phyloP scores from a whole-genome alignment of 73 alveolate genomes.

The Durusdinium trenchii region DNA sequence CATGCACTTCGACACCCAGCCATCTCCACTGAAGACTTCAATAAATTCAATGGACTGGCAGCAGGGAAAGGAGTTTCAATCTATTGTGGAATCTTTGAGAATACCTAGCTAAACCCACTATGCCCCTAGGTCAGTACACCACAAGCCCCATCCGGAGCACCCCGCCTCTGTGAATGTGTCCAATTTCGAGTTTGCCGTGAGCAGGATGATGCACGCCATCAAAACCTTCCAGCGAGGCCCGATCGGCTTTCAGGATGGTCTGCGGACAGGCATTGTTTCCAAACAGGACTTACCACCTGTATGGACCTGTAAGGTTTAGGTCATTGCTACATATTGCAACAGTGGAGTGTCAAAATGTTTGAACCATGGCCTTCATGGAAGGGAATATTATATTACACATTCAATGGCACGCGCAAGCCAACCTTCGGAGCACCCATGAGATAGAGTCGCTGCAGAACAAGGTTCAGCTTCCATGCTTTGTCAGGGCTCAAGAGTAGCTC shows the following conservation, averaged over 20 bases:
- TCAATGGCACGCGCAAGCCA: not conserved
- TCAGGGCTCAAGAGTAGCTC: not conserved
- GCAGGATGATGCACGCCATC: not conserved
- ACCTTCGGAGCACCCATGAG: constrained; percentile 4
- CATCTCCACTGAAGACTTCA: not conserved
- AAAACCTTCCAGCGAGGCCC: no score
- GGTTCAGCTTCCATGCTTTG: not conserved
- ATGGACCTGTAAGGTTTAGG: no score
- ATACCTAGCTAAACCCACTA: not conserved
- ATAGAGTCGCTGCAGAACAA: not conserved
- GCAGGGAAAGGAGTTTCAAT: no score
- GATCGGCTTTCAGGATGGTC: no score
- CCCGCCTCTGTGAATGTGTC: not conserved
- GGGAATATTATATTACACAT: no score
- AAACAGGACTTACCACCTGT: no score
- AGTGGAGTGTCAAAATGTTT: no score
- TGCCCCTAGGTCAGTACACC: not conserved
- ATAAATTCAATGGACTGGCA: not conserved
- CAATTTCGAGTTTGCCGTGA: not conserved
- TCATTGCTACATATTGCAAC: no score
- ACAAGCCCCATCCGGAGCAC: not conserved
- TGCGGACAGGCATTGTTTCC: no score
- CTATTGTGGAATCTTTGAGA: not conserved
- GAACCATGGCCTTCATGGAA: no score
- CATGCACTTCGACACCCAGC: not conserved